Evolutionary conservation across 805 yeast genomes (phyloP), one percentile per base, ranked within the genome.

Genomic region (Wickerhamomyces bovis): DNA sequence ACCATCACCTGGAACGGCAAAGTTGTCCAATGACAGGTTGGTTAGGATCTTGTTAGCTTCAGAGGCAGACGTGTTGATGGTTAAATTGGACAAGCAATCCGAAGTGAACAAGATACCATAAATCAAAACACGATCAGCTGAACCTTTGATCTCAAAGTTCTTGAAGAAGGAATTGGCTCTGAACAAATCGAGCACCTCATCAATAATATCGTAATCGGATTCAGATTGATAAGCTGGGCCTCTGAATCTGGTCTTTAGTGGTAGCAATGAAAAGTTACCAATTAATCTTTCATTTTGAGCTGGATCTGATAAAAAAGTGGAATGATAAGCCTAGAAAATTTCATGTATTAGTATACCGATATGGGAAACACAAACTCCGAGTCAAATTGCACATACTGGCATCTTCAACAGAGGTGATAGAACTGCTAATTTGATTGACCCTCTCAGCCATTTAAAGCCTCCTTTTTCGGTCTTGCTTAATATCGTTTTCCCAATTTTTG

Each of bases 111-210:
- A 71, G 45, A 94, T 94, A 19, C 99, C 99, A 65, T 94, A 94
- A 57, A 95, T 90, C 49, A 94, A 72, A 11, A 92, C 77, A 55
- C 99, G 77, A 65, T 94, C 99, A 4, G 97, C 85, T 20, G 95
- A 86, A 12, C 97, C 96, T 65, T 89, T 89, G 70, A 94, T 90
- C 69, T 94, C 99, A 65, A 94, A 94, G 73, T 94, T 94, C 64
- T 87, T 85, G 78, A 94, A 94, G 69, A 94, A 92, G 12, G 97
- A 86, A 67, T 94, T 94, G 57, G 97, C 97, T 55, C 99, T 76
- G 68, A 94, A 94, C 46, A 94, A 74, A 66, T 94, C 98, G 45
- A 94, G 69, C 23, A 82, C 76, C 65, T 94, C 99, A 65, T 94
- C 99, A 47, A 87, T 77, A 47, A 94, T 86, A 68, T 94, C 99